Base-by-base conservation (phyloP, 2,329 filamentous ascomycete species). In the Colletotrichum shisoi region DNA sequence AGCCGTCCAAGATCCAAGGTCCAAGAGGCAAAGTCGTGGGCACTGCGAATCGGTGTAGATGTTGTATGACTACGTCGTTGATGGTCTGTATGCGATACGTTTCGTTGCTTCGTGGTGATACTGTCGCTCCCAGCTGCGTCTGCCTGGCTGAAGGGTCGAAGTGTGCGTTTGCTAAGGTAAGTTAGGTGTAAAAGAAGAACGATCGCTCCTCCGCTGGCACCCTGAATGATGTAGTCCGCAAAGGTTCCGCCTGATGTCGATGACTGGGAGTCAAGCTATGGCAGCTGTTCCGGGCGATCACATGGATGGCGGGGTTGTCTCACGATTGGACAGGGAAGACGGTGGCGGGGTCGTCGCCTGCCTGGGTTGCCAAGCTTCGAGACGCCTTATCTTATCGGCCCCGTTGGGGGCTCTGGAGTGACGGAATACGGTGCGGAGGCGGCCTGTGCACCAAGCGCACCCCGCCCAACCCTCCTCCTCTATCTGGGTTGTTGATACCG, bases 231-330 rank as follows among this genome's bases (percentile, higher is more conserved):
- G 66, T 65, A 63, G 57, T 54, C 37, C 37, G 40, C 37, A 54
- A 63, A 34, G 40, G 48, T 69, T 63, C 67, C 63, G 67, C 67
- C 63, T 67, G 67, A 69, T 69, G 58, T 48, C 31, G 51, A 42
- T 67, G 62, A 62, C 51, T 68, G 44, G 62, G 56, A 67, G 54
- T 49, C 46, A 21, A 67, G 66, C 66, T 68, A 51, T 68, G 68
- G 51, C 68, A 69, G 68, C 68, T 69, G 54, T 59, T 62, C 62
- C 31, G 51, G 58, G 58, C 67, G 69, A 70, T 70, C 69, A 70
- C 69, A 69, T 70, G 69, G 67, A 70, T 69, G 67, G 69, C 69
- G 69, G 69, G 69, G 69, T 70, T 69, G 69, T 64, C 69, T 70
- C 67, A 70, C 67, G 57, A 68, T 63, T 64, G 69, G 67, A 62